Base-by-base conservation (phyloP, 331 rosid species). In the Stylosanthes scabra region DNA sequence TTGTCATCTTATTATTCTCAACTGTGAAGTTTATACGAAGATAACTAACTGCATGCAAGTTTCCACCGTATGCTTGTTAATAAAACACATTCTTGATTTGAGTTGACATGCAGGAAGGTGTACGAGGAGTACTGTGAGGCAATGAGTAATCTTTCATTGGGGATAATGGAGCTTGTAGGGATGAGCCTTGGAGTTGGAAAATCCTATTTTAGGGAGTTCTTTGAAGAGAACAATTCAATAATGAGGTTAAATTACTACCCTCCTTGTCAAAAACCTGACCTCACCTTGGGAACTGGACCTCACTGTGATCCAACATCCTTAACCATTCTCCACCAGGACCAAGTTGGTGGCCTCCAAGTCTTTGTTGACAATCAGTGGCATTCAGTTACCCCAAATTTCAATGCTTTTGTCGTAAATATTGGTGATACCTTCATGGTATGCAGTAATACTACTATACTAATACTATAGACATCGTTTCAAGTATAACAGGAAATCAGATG, bases 171-270 rank as follows among this genome's bases (percentile, higher is more conserved):
- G 82, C 93, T 94, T 70, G 51, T 94, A 34, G 98, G 93, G 29
- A 81, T 91, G 81, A 86, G 98, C 74, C 89, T 94, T 10, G 97
- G 93, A 29, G 86, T 84, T 20, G 82, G 81, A 34, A 79, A 72
- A 78, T 63, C 56, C 0, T 71, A 67, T 39, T 94, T 88, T 68
- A 89, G 68, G 72, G 97, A 91, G 12, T 88, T 86, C 57, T 94
- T 89, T 42, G 90, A 89, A 68, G 91, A 84, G 73, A 89, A 91
- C 29, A 84, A 79, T 34, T 94, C 98, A 4, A 89, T 94, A 88
- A 88, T 94, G 92, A 91, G 98, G 86, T 86, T 94, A 14, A 94
- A 94, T 67, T 94, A 94, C 84, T 94, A 94, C 52, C 98, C 98
- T 20, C 83, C 91, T 1, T 94, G 98, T 81, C 91, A 88, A 74